Percentiles rank a stretch among this genome's conserved stretches.
These are phyloP conservation scores for Geotrichum australiense DNA, from an alignment of 1,139 yeast species.

Conservation along the genomic window DNA sequence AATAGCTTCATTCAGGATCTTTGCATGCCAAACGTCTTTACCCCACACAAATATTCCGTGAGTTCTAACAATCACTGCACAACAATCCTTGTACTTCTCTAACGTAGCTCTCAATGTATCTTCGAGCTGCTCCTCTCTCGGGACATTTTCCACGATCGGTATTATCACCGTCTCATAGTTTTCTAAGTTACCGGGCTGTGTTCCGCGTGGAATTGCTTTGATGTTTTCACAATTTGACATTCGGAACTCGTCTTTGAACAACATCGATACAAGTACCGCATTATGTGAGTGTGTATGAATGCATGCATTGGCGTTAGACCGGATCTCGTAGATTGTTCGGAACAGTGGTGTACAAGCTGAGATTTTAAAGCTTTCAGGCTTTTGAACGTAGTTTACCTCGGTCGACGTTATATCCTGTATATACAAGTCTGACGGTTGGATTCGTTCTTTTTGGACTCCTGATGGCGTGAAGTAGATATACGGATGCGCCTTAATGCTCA, in stretches of 20 bases:
- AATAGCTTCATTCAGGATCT: constrained; percentile 85
- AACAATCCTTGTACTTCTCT: constrained; percentile 59
- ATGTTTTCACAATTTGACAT: constrained; percentile 85
- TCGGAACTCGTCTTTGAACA: constrained; percentile 63
- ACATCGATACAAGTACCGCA: constrained; percentile 74
- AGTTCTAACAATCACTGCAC: constrained; percentile 84
- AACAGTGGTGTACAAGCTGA: constrained; percentile 92
- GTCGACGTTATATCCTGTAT: constrained; percentile 42
- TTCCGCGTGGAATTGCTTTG: constrained; percentile 71
- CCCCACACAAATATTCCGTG: constrained; percentile 98
- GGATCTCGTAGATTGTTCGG: constrained; percentile 56
- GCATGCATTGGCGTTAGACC: constrained; percentile 82
- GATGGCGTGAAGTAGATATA: constrained; percentile 80
- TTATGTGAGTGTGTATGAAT: constrained; percentile 89
- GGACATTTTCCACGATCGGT: constrained; percentile 87
- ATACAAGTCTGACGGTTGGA: constrained; percentile 76
- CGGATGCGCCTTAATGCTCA: constrained; percentile 62
- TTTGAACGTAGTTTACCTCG: constrained; percentile 49
- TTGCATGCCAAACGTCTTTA: constrained; percentile 85
- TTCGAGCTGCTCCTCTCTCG: constrained; percentile 81
- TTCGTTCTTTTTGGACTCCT: constrained; percentile 89
- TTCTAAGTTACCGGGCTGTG: constrained; percentile 61
- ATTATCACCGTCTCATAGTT: constrained; percentile 69
- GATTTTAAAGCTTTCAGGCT: constrained; percentile 67
- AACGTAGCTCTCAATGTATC: constrained; percentile 56